phyloP scores from a whole-genome alignment of 768 basidiomycete species.

The Calocybe cyanea region DNA sequence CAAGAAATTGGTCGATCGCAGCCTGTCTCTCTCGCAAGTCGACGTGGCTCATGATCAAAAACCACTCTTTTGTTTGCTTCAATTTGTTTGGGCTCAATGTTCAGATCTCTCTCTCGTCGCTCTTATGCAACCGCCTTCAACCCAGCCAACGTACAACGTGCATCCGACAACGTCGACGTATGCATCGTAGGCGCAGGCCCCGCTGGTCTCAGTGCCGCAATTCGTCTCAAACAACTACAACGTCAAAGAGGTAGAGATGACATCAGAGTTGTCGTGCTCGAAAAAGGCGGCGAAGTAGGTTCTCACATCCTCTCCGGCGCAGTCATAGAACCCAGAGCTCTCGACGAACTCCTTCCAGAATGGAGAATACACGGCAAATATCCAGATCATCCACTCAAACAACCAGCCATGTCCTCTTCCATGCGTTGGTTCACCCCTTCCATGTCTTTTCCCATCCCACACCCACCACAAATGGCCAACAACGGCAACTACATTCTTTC shows the following conservation, averaged over 20 bases:
- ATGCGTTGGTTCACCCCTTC: conserved; percentile 85
- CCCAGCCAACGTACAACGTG: conserved; percentile 66
- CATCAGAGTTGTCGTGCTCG: conserved; percentile 87
- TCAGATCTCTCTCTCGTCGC: too few relatives aligned
- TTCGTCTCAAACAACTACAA: conserved; percentile 91
- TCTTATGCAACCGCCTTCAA: conserved; percentile 38
- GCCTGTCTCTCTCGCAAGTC: conserved; percentile 13
- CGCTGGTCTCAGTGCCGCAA: conserved; percentile 94
- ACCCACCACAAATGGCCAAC: conserved; percentile 97
- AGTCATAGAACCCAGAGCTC: conserved; percentile 87
- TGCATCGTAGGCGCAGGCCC: conserved; percentile 97
- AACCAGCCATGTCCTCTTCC: conserved; percentile 68
- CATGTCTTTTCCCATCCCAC: conserved; percentile 76
- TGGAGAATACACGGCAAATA: conserved; percentile 48
- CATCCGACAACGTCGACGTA: conserved; percentile 91
- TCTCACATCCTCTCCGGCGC: conserved; percentile 95
- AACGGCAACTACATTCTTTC: conserved; percentile 90
- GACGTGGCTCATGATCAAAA: conserved; percentile 19
- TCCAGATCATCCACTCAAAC: conserved; percentile 72
- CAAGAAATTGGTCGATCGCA: conserved; percentile 47
- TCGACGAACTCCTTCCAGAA: conserved; percentile 86
- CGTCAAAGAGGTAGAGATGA: conserved; percentile 72
- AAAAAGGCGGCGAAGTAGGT: conserved; percentile 93
- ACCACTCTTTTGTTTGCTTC: too few relatives aligned
- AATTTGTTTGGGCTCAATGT: too few relatives aligned